Conservation (phyloP, 129 eudicot genomes). For the Saposhnikovia divaricata region DNA sequence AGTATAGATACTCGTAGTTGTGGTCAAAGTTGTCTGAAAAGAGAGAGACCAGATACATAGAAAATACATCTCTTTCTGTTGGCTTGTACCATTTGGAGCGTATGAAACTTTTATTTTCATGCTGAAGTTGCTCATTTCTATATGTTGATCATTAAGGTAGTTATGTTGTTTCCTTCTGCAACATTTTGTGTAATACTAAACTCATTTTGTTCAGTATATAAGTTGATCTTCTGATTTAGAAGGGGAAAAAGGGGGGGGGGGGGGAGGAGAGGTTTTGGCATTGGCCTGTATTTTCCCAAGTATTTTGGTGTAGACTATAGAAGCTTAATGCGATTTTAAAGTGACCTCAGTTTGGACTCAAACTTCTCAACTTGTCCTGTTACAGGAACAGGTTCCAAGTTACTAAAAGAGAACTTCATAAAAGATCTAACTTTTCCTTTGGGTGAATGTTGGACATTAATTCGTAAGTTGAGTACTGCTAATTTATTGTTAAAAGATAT, state of each 20-base stretch:
- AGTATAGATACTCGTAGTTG: not conserved
- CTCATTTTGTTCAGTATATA: not conserved
- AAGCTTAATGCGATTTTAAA: too few relatives aligned
- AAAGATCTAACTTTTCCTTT: not conserved
- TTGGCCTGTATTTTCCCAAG: too few relatives aligned
- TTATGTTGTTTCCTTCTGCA: not conserved
- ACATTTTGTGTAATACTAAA: not conserved
- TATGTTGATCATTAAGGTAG: not conserved
- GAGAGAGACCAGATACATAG: not conserved
- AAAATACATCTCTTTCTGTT: not conserved
- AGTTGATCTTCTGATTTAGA: not conserved
- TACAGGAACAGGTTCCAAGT: not conserved
- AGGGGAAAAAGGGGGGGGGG: not conserved
- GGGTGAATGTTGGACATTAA: not conserved
- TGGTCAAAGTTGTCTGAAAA: not conserved
- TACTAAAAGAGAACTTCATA: not conserved
- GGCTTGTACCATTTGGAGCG: not conserved
- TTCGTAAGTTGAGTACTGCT: not conserved
- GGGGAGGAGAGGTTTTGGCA: not conserved
- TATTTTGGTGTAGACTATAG: too few relatives aligned
- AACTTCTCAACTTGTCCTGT: not conserved
- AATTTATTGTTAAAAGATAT: not conserved
- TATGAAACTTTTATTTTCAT: too few relatives aligned
- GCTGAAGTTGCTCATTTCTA: not conserved
- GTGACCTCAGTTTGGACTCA: not conserved